Evolutionary conservation across 1,284 basidiomycete genomes (phyloP), one percentile per base, ranked within the genome.

Genomic region (Papiliotrema laurentii): DNA sequence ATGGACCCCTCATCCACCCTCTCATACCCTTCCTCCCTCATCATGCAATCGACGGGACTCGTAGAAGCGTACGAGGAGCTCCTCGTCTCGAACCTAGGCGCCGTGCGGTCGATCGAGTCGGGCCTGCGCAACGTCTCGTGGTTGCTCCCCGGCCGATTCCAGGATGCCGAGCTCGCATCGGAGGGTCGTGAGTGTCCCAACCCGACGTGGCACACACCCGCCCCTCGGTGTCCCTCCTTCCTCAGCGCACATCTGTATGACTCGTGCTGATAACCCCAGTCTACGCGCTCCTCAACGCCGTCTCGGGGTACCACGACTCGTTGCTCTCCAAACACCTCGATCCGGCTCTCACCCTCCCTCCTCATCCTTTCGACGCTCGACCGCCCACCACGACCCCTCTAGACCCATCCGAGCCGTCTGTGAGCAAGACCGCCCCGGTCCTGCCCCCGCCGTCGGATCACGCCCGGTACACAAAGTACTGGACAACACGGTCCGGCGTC

Each of bases 91-190:
- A 91, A 93, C 74, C 83, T 87, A 28, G 83, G 84, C 9, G 84
- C 87, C 14, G 88, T 97, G 51, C 86, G 86, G 18, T 84, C 87
- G 13, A 78, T 96, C 57, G 92, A 97, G 74, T 89, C 87, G 30
- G 84, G 87, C 11, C 75, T 97, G 56, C 80, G 90, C 51, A 92
- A 89, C 53, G 76, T 96, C 58, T 93, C 90, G 33, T 97, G 91
- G 88, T 85, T 97, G 60, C 79, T 97, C 22, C 92, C 93, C 19
- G 93, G 92, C 56, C 81, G 92, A 54, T 97, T 97, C 81, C 90
- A 91, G 71, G 93, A 97, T 79, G 89, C 92, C 47, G 93, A 97
- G 72, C 78, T 97, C 50, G 89, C 86, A 48, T 90, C 87, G 31
- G 91, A 93, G 80, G 83, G 86, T 66, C 77, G 90, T 92, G 61